These are phyloP conservation scores for Phylloporus sp. DNA, from an alignment of 768 basidiomycete genomes.

Conservation along the genomic window DNA sequence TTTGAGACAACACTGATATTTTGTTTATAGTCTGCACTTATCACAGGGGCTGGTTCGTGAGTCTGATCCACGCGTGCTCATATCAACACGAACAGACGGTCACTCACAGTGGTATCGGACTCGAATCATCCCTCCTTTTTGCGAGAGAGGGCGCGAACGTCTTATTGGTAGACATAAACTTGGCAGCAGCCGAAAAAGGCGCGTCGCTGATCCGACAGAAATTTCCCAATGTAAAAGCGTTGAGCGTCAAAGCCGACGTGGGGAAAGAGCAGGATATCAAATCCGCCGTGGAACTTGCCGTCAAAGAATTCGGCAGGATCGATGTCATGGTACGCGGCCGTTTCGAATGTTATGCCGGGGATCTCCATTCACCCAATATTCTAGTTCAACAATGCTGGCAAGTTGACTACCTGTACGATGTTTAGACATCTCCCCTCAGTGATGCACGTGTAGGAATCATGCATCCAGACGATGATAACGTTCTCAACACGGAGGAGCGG, in stretches of 20 bases:
- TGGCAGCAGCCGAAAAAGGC: constrained; percentile 64
- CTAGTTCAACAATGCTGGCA: constrained; percentile 92
- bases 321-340: constrained; percentile 78
- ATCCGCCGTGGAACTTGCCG: constrained; percentile 72
- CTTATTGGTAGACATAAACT: constrained; percentile 84
- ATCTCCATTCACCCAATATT: constrained; percentile 2
- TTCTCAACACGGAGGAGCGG: constrained; percentile 91
- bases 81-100: constrained; percentile 8
- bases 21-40: constrained; percentile 57
- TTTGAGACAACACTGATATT: constrained; percentile 9
- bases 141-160: constrained; percentile 93
- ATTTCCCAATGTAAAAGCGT: constrained; percentile 64
- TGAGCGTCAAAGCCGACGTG: constrained; percentile 81
- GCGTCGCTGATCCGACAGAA: constrained; percentile 59
- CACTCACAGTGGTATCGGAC: constrained; percentile 79
- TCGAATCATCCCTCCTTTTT: constrained; percentile 94
- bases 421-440: background rate
- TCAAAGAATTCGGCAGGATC: constrained; percentile 85
- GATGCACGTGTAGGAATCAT: constrained; percentile 70
- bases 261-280: constrained; percentile 85
- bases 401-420: constrained; percentile 9
- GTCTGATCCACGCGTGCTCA: constrained; percentile 27
- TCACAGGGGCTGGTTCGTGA: constrained; percentile 89
- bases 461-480: constrained; percentile 94
- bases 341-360: background rate